These are phyloP conservation scores for Magnolia kwangsiensis DNA, from an alignment of 164 flowering plant genomes.

Conservation along the genomic window DNA sequence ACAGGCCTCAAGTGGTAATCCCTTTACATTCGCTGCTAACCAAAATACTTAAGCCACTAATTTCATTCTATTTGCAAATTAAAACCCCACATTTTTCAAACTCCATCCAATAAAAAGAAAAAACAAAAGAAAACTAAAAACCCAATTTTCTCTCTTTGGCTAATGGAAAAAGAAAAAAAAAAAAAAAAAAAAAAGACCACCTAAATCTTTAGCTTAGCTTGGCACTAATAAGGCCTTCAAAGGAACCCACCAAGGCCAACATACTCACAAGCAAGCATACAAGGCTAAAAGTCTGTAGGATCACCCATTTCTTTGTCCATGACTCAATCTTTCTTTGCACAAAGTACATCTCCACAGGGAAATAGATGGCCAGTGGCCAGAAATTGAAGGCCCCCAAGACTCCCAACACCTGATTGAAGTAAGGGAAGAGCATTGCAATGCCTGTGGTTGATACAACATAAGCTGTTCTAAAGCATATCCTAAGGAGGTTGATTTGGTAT, in stretches of 20 bases:
- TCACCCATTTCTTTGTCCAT: constrained; percentile 53
- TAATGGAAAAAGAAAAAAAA: too few species aligned
- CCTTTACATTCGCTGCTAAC: not conserved
- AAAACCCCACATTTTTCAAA: too few species aligned
- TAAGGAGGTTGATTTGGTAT: constrained; percentile 30
- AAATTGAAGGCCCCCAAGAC: constrained; percentile 50
- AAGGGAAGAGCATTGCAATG: constrained; percentile 56
- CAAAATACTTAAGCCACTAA: too few species aligned
- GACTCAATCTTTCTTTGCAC: constrained; percentile 38
- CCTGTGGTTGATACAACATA: constrained; percentile 48
- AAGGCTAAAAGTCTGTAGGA: constrained; percentile 34
- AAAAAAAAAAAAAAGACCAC: too few species aligned
- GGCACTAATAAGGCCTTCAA: constrained; percentile 32
- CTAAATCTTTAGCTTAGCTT: constrained; percentile 20
- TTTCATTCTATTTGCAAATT: too few species aligned
- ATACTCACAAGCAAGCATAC: constrained; percentile 33
- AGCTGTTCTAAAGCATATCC: constrained; percentile 45
- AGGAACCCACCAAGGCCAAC: constrained; percentile 48
- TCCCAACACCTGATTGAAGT: constrained; percentile 65
- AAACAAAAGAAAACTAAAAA: too few species aligned
- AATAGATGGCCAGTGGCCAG: constrained; percentile 67
- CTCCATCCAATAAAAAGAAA: too few species aligned
- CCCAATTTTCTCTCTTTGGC: too few species aligned
- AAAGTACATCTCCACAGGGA: constrained; percentile 69
- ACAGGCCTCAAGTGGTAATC: not conserved